A percentile compares a stretch with the other conserved stretches of the same genome.
phyloP scores from a whole-genome alignment of 768 basidiomycete species.

The Boletus huronensis region DNA sequence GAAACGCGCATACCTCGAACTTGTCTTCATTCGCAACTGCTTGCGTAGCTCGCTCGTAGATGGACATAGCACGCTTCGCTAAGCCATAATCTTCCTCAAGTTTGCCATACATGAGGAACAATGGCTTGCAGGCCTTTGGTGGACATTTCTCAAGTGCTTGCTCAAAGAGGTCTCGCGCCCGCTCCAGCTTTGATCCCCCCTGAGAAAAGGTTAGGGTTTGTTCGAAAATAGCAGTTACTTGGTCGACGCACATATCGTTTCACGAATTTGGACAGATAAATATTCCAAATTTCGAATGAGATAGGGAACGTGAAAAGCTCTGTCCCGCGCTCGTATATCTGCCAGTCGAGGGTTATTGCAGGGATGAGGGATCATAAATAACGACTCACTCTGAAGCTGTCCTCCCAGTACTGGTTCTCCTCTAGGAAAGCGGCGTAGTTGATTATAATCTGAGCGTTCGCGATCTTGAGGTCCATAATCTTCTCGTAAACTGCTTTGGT shows the following conservation, averaged over 20 bases:
- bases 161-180: constrained; percentile 96
- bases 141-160: constrained; percentile 97
- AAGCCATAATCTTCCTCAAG: constrained; percentile 94
- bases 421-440: constrained; percentile 97
- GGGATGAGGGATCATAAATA: not conserved
- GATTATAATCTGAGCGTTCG: constrained; percentile 96
- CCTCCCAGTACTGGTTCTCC: constrained; percentile 97
- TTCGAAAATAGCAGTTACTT: not conserved
- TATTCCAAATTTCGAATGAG: constrained; percentile 99
- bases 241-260: constrained; percentile 80
- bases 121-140: constrained; percentile 86
- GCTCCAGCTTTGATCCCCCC: constrained; percentile 93
- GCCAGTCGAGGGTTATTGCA: constrained; percentile 7
- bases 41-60: constrained; percentile 89
- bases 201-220: constrained; percentile 28
- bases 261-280: constrained; percentile 94
- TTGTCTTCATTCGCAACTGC: constrained; percentile 88
- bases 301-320: constrained; percentile 98
- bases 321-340: constrained; percentile 96
- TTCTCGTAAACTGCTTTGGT: constrained; percentile 94
- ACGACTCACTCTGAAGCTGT: constrained; percentile 90
- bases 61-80: constrained; percentile 93
- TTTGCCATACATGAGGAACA: constrained; percentile 95
- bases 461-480: constrained; percentile 93
- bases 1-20: constrained; percentile 67